phyloP scores from a whole-genome alignment of 1,139 yeast genomes.

The Pneumocystis carinii region DNA sequence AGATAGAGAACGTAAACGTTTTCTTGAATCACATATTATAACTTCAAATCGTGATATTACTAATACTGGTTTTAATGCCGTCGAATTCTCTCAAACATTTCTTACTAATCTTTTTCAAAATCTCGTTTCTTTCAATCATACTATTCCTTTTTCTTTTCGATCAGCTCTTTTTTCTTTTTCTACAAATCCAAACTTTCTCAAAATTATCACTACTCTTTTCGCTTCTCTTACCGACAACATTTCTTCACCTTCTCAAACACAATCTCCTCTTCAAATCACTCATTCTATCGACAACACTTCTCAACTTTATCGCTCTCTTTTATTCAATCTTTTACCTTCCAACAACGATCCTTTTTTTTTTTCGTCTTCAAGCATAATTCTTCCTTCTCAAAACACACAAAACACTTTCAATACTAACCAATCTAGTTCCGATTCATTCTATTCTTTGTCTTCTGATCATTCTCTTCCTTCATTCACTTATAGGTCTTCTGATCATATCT shows the following conservation, averaged over 20 bases:
- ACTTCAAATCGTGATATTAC: neutral
- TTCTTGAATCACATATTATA: neutral
- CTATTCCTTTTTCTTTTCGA: neutral
- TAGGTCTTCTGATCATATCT: neutral
- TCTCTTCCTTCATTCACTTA: neutral
- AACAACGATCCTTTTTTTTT: neutral
- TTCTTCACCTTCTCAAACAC: neutral
- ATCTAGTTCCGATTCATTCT: neutral
- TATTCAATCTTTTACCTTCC: neutral
- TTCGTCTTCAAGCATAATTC: neutral
- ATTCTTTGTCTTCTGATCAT: neutral
- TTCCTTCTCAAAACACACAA: neutral
- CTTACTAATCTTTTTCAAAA: neutral
- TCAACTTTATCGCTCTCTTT: neutral
- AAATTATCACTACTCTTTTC: neutral
- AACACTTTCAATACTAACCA: neutral
- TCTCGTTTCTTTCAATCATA: neutral
- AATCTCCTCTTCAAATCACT: neutral
- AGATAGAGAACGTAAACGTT: conserved; percentile 8
- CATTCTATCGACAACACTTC: neutral
- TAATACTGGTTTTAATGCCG: neutral
- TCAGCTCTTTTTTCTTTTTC: neutral
- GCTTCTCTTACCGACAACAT: neutral
- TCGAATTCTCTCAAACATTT: neutral
- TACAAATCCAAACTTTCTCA: neutral